phyloP scores from a whole-genome alignment of 805 yeast species.

The Yarrowia porcina region DNA sequence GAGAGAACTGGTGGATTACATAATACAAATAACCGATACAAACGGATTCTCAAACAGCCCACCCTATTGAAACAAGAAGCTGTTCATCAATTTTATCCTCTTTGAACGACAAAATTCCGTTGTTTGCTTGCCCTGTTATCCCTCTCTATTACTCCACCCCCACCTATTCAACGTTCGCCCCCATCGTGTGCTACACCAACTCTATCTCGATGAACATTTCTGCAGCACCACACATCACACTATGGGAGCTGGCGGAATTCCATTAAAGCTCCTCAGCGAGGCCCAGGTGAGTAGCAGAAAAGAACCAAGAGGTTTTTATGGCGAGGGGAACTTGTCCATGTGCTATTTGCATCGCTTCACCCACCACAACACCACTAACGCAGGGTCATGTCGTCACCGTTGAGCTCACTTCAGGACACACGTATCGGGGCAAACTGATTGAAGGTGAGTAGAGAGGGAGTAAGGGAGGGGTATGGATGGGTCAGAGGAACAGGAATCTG shows the following conservation, averaged over 20 bases:
- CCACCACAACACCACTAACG: neutral
- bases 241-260: slow-evolving; percentile 69
- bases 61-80: too few relatives aligned
- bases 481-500: neutral
- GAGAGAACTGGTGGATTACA: too few relatives aligned
- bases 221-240: slow-evolving; percentile 25
- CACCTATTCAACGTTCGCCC: neutral
- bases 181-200: slow-evolving; percentile 18
- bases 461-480: neutral
- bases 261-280: slow-evolving; percentile 81
- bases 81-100: too few relatives aligned
- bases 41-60: too few relatives aligned
- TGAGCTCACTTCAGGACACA: slow-evolving; percentile 80
- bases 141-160: too few relatives aligned
- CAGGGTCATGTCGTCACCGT: slow-evolving; percentile 80
- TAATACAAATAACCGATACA: too few relatives aligned
- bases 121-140: too few relatives aligned
- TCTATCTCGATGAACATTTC: slow-evolving; percentile 18
- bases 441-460: slow-evolving; percentile 46
- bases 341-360: too few relatives aligned
- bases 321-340: neutral
- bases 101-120: too few relatives aligned
- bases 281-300: slow-evolving; percentile 50
- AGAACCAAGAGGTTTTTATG: neutral
- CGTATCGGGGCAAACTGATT: slow-evolving; percentile 79